Evolutionary conservation across 768 basidiomycete species (phyloP).

Genomic region (Sutorius australiensis): DNA sequence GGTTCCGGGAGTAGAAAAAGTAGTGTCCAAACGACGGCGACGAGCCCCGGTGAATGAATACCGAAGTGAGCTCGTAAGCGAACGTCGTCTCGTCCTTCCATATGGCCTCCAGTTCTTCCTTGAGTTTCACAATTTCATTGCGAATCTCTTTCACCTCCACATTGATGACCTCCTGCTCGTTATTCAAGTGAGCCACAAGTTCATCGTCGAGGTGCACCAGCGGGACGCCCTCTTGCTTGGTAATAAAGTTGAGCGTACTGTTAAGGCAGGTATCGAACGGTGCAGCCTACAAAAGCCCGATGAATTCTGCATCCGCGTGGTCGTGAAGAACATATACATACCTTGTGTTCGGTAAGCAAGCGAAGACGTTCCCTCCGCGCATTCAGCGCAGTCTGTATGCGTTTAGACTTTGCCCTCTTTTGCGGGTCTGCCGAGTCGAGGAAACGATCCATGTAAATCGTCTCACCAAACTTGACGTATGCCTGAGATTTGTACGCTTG

Average conservation of each 20-base stretch:
- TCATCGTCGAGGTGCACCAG: slow-evolving; percentile 58
- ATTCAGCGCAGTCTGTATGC: slow-evolving; percentile 63
- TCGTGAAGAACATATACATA: slow-evolving; percentile 29
- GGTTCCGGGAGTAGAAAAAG: slow-evolving; percentile 89
- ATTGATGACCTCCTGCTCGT: slow-evolving; percentile 51
- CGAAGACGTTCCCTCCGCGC: slow-evolving; percentile 64
- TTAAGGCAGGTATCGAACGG: slow-evolving; percentile 56
- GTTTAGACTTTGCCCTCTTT: slow-evolving; percentile 69
- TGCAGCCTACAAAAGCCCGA: slow-evolving; percentile 43
- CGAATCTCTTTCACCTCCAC: slow-evolving; percentile 57
- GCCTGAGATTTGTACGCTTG: slow-evolving; percentile 96
- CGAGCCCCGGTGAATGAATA: slow-evolving; percentile 91
- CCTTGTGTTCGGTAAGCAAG: slow-evolving; percentile 68
- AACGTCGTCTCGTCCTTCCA: slow-evolving; percentile 68
- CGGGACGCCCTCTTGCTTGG: slow-evolving; percentile 40
- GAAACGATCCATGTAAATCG: slow-evolving; percentile 89
- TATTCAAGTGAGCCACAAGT: slow-evolving; percentile 47
- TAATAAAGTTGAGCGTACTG: slow-evolving; percentile 54
- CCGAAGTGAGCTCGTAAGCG: slow-evolving; percentile 88
- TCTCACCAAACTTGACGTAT: slow-evolving; percentile 87
- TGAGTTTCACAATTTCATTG: slow-evolving; percentile 47
- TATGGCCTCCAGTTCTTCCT: slow-evolving; percentile 64
- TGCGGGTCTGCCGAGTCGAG: slow-evolving; percentile 67
- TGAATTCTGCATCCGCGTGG: neutral
- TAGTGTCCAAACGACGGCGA: slow-evolving; percentile 90